Percentiles rank a stretch among this genome's conserved stretches.
Conservation (phyloP, 139 green algal species). For the Micractinium conductrix region DNA sequence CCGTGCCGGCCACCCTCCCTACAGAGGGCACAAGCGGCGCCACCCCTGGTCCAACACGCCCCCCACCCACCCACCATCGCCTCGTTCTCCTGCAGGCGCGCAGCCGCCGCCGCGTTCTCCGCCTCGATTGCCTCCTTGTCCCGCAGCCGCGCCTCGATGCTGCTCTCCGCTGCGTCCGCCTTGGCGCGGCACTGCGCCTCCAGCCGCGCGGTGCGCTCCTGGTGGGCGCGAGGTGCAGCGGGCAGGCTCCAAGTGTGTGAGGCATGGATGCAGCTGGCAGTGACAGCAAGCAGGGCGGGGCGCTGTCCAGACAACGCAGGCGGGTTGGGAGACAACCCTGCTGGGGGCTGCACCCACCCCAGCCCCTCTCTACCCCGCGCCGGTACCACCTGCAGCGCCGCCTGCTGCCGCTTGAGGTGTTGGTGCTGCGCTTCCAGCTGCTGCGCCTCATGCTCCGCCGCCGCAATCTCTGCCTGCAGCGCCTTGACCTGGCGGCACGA, state of each 20-base stretch:
- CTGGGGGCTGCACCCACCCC: neutral
- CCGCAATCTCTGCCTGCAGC: conserved; percentile 35
- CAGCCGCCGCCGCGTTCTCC: conserved; percentile 71
- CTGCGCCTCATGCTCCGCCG: conserved; percentile 58
- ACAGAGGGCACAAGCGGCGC: too few species aligned
- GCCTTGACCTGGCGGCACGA: conserved; percentile 53
- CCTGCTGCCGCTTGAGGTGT: conserved; percentile 70
- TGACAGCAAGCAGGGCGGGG: too few species aligned
- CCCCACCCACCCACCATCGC: conserved; percentile 53
- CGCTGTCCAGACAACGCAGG: neutral
- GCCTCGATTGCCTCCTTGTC: conserved; percentile 82
- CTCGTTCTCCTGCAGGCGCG: conserved; percentile 76
- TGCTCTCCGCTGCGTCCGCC: conserved; percentile 73
- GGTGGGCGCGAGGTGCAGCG: neutral
- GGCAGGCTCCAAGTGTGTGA: neutral
- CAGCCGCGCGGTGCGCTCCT: conserved; percentile 68
- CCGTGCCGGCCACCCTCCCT: too few species aligned
- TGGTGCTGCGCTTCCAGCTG: conserved; percentile 63
- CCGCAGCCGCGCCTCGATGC: conserved; percentile 76
- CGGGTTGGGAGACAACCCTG: too few species aligned
- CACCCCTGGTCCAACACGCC: too few species aligned
- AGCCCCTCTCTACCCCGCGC: neutral
- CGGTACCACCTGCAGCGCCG: conserved; percentile 28
- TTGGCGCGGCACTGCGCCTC: conserved; percentile 74
- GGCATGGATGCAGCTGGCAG: too few species aligned